Base-by-base conservation (phyloP, 2,329 filamentous ascomycete genomes). In the Phialophora chinensis region DNA sequence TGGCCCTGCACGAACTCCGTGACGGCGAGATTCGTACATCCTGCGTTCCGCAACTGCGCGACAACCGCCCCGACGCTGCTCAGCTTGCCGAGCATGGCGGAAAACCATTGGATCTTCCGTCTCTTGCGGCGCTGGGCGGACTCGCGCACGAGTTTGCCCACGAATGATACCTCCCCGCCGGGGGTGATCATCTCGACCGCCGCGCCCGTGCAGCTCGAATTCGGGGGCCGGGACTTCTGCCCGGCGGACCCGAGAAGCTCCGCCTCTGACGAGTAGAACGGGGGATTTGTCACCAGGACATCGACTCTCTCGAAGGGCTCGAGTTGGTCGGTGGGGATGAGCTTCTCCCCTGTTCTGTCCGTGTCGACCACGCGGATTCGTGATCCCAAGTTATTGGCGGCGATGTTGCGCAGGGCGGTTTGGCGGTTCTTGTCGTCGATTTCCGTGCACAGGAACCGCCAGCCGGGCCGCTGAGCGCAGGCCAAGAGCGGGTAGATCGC, bases 211-310 rank as follows among this genome's bases (percentile, higher is more conserved):
- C 87, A 89, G 57, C 79, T 77, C 0, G 91, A 90, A 63, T 86
- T 86, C 0, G 93, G 90, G 0, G 88, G 88, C 0, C 84, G 83
- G 2, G 84, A 79, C 77, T 97, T 97, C 44, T 84, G 78, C 17
- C 82, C 77, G 0, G 91, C 90, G 1, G 89, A 90, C 3, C 81
- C 79, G 2, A 84, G 71, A 78, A 97, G 86, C 59, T 96, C 92
- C 4, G 84, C 78, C 2, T 85, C 80, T 0, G 91, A 93, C n/a
- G 83, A 78, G 80, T 97, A 98, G 79, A 99, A 99, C 0, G 95
- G 95, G 0, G 95, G 95, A 72, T 99, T 99, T 70, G 90, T 94
- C 88, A 98, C 96, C 66, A 87, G 88, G 76, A 98, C 97, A 75
- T 94, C 89, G 52, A 96, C 82, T 52, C 49, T 12, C 2, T 79